These are phyloP conservation scores for Leccinum olivaceoglutinosum DNA, from an alignment of 1,284 basidiomycete species.

Conservation along the genomic window DNA sequence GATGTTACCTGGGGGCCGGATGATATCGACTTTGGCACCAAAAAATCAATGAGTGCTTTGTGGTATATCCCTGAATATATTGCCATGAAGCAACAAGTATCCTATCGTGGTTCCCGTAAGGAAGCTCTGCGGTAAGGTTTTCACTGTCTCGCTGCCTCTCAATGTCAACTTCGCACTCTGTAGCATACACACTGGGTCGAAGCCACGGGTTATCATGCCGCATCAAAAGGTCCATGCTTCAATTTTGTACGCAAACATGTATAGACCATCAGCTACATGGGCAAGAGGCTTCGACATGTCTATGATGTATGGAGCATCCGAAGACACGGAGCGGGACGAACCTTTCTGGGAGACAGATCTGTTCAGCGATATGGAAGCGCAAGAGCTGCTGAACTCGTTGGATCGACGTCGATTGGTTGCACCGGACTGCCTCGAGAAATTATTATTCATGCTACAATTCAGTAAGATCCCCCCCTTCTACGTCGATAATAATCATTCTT, in stretches of 20 bases:
- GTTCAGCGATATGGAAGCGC: constrained; percentile 3
- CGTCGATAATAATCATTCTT: not conserved
- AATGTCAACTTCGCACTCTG: not conserved
- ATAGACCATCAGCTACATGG: constrained; percentile 9
- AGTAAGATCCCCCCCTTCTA: constrained; percentile 8
- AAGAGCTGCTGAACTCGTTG: not conserved
- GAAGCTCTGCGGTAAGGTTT: constrained; percentile 1
- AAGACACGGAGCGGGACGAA: not conserved
- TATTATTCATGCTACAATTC: constrained; percentile 20
- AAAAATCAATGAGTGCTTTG: constrained; percentile 9
- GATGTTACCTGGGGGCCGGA: constrained; percentile 9
- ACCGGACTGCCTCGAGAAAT: constrained; percentile 3
- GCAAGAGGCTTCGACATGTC: constrained; percentile 6
- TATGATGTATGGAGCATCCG: not conserved
- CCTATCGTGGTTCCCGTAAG: constrained; percentile 2
- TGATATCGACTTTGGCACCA: constrained; percentile 10
- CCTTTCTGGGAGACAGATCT: constrained; percentile 6
- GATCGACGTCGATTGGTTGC: not conserved
- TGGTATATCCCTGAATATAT: constrained; percentile 15
- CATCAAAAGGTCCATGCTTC: constrained; percentile 15
- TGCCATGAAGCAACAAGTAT: constrained; percentile 12
- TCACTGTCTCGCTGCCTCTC: not conserved
- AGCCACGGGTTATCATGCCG: constrained; percentile 11
- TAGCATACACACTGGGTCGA: constrained; percentile 5
- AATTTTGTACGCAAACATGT: constrained; percentile 6